Base-by-base conservation (phyloP, 2,329 filamentous ascomycete genomes). In the Onygenales sp. region DNA sequence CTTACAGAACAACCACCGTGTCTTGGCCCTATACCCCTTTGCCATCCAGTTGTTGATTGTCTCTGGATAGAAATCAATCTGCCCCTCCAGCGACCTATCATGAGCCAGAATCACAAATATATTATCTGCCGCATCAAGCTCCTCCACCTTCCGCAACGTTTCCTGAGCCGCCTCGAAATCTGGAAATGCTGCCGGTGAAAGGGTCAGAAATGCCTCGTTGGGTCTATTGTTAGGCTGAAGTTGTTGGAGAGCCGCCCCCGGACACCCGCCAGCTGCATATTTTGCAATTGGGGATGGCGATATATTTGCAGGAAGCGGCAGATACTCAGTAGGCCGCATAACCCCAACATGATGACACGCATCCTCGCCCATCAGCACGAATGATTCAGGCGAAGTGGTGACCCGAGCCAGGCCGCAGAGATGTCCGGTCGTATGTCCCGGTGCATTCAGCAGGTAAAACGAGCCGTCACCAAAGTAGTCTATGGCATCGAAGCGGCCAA, bases 31-130 rank as follows among this genome's bases (percentile, higher is more conserved):
- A 1, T 27, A 63, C 8, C 58, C 62, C n/a, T 59, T 61, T 14
- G 56, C 54, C 49, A 61, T 63, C 65, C 65, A 68, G 3, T 54
- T 49, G 57, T 68, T 65, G n/a, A 65, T 42, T 21, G 53, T 49
- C 46, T 53, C 11, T 4, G 65, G 66, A 36, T 67, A 67, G n/a
- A 63, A 50, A 42, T 62, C 61, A 5, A 67, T 58, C 21, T 53
- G 44, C 37, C 57, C 59, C 3, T 58, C 21, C 31, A 66, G 34
- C 17, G 56, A 56, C 14, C 57, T 47, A 57, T 67, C 65, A 45
- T 69, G 66, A 5, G 65, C 64, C 45, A 64, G 59, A 31, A 67
- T 56, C 17, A 68, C 62, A 50, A 67, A 63, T 8, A 67, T 52
- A 51, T 62, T 60, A 14, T 61, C 58, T 11, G 57, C 56, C 6